Conservation (phyloP, 805 yeast species). For the Suhomyces sp. region DNA sequence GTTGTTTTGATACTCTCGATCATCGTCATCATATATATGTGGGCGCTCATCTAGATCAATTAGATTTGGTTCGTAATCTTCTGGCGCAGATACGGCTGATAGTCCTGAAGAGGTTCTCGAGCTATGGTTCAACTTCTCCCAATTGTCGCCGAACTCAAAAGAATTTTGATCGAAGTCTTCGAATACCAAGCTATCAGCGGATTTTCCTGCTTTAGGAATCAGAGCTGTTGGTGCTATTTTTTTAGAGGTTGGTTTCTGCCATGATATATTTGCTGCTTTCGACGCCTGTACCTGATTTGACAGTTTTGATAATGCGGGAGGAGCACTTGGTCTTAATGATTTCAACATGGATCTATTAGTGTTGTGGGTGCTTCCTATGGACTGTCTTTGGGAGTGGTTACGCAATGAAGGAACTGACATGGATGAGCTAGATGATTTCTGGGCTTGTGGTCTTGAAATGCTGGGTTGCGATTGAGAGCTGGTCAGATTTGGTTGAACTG, state of each 20-base stretch:
- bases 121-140: slow-evolving; percentile 6
- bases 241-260: slow-evolving; percentile 21
- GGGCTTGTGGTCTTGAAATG: not conserved
- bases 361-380: slow-evolving; percentile 1
- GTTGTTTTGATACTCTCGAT: slow-evolving; percentile 1
- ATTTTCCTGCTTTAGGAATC: slow-evolving; percentile 3
- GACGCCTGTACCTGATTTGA: slow-evolving; percentile 22
- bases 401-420: slow-evolving; percentile 20
- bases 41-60: slow-evolving; percentile 66
- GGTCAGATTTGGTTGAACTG: not conserved
- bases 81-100: slow-evolving; percentile 5
- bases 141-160: slow-evolving; percentile 6
- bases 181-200: slow-evolving; percentile 23
- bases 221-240: slow-evolving; percentile 1
- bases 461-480: not conserved
- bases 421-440: slow-evolving; percentile 3
- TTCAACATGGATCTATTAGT: slow-evolving; percentile 29
- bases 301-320: slow-evolving; percentile 11
- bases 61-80: slow-evolving; percentile 44
- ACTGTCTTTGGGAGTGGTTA: slow-evolving; percentile 3
- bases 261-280: slow-evolving; percentile 30
- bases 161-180: slow-evolving; percentile 42
- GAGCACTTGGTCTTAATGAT: slow-evolving; percentile 24
- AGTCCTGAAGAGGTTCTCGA: slow-evolving; percentile 8
- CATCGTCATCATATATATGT: not conserved